phyloP scores from a whole-genome alignment of 192 early-diverging fungal genomes.

The Mortierella alpina region DNA sequence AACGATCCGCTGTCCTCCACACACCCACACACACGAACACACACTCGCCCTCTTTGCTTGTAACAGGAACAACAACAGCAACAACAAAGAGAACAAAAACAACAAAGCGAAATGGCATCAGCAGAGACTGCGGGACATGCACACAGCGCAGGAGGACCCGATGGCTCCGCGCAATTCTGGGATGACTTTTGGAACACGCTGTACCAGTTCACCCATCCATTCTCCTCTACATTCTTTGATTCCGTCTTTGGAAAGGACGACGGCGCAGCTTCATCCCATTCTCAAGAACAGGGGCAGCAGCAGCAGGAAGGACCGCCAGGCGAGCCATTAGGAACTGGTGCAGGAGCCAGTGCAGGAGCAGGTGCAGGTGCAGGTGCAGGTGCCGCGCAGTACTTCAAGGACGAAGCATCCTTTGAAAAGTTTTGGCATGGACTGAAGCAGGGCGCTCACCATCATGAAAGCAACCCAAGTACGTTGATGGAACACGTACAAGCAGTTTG shows the following conservation, averaged over 20 bases:
- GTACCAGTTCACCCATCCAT: conserved; percentile 50
- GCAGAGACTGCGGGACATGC: not conserved
- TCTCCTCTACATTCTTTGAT: conserved; percentile 52
- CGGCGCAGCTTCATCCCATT: not conserved
- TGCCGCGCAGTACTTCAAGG: conserved; percentile 9
- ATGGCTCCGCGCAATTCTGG: conserved; percentile 34
- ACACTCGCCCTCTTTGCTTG: too few relatives aligned
- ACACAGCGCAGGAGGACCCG: not conserved
- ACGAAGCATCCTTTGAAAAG: conserved; percentile 35
- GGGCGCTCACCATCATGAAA: conserved; percentile 1
- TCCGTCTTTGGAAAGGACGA: conserved; percentile 15
- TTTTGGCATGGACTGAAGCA: conserved; percentile 34
- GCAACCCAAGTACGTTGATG: not conserved
- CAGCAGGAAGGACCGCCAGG: not conserved
- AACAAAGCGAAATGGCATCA: not conserved
- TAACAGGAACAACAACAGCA: not conserved
- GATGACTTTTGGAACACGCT: conserved; percentile 53
- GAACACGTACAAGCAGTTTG: conserved; percentile 29
- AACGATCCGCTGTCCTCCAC: too few relatives aligned
- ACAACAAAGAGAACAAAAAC: not conserved
- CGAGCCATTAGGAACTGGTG: not conserved
- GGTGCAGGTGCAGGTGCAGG: not conserved
- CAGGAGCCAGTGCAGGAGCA: not conserved
- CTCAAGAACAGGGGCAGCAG: not conserved
- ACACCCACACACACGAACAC: too few relatives aligned